Evolutionary conservation across 2,329 filamentous ascomycete species (phyloP), one percentile per base, ranked within the genome.

Genomic region (Anthostomella pinea): DNA sequence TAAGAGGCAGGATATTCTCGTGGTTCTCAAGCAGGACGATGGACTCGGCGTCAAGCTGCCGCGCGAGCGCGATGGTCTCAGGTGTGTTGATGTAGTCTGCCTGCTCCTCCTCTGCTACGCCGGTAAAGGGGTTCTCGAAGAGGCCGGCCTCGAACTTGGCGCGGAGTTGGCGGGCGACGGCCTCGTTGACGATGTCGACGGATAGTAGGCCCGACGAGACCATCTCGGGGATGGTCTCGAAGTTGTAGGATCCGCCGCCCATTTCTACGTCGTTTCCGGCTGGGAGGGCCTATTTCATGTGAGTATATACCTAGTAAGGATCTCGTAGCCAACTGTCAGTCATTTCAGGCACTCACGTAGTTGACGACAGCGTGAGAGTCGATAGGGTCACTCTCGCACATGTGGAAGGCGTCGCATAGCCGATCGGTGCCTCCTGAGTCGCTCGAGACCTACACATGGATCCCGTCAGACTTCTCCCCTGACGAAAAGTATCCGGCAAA

Each of bases 231-330:
- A 88, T 86, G 22, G 70, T 74, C 46, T 79, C 70, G 53, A 79
- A 83, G 55, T 80, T 87, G 66, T 77, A 87, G 14, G 79, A 82
- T 14, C 85, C 84, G 24, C 84, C 83, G 9, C 84, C 84, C 84
- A 87, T 87, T 52, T 88, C 85, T 9, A 84, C 72, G 49, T 87
- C 84, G 32, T 79, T 83, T 3, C 85, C 84, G 4, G 83, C 80
- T 1, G 78, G 77, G 4, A 88, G 69, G 7, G 78, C 67, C 62
- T 75, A 39, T 10, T 11, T 3, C 8, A n/a, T 22, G 21, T 33
- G 11, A 23, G 5, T 15, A 27, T 6, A 3, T 19, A 8, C 17
- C 17, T 4, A 44, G n/a, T 3, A n/a, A 28, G n/a, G n/a, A n/a
- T n/a, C n/a, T n/a, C n/a, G n/a, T n/a, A n/a, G n/a, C n/a, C n/a